Evolutionary conservation across 371 early-diverging fungal genomes (phyloP), one percentile per base, ranked within the genome.

Genomic region (Mortierella sp.): DNA sequence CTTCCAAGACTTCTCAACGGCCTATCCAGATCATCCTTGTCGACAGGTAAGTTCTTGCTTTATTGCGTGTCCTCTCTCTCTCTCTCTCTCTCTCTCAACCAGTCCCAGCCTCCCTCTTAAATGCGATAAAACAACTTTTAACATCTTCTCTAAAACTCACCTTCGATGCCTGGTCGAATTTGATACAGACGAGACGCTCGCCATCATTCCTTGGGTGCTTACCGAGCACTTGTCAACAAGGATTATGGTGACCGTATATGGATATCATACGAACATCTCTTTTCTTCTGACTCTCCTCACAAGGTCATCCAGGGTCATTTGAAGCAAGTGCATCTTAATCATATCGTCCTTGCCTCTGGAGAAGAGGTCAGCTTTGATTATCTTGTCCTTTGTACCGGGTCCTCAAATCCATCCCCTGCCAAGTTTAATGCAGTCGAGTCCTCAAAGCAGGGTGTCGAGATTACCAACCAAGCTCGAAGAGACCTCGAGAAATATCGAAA

Each of bases 331-430:
- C 76, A 81, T 29, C 68, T 75, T 9, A 79, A 84, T 62, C 69
- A 84, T 7, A 70, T 86, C 7, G 81, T 84, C 25, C 84, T 88
- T 15, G 75, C 59, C 16, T 79, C 75, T 18, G 87, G 87, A 2
- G 64, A 64, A 45, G 67, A 88, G 80, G 74, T 93, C 37, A 69
- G 82, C 21, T 92, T 89, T 74, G 90, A 94, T 71, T 92, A 92
- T 72, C 73, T 92, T 47, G 88, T 91, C 4, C 79, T 94, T 29
- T 89, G 90, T 18, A 90, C 91, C 0, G 95, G 95, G 1, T 87
- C 89, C 46, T 75, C 81, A 11, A 90, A 90, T 74, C 83, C 82
- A 16, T 58, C 60, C 6, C 66, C 73, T 7, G 83, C 80, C 11
- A 77, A 74, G 25, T 70, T 76, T 21, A 37, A 37, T 25, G 79